phyloP scores from a whole-genome alignment of 1,139 yeast genomes.

The Sugiyamaella novakii region DNA sequence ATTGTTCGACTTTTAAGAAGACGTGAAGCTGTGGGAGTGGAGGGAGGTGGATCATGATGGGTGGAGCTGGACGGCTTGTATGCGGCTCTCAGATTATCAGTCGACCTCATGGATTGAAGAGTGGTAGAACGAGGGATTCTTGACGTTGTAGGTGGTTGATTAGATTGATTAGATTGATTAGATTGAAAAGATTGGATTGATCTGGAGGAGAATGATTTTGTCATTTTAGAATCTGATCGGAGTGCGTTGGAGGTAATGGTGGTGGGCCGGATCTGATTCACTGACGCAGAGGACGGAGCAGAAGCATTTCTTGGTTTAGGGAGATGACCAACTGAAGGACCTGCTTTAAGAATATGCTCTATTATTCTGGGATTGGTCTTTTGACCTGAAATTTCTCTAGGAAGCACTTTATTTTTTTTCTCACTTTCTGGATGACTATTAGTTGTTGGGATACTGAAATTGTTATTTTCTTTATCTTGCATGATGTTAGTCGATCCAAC shows the following conservation, averaged over 20 bases:
- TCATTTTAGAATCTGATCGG: slow-evolving; percentile 1
- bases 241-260: neutral
- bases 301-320: neutral
- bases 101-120: slow-evolving; percentile 19
- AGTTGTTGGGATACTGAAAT: too few relatives aligned
- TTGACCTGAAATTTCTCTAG: slow-evolving; percentile 9
- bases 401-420: slow-evolving; percentile 24
- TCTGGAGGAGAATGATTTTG: slow-evolving; percentile 10
- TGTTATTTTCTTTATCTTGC: slow-evolving; percentile 2
- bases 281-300: neutral
- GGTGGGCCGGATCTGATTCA: too few relatives aligned
- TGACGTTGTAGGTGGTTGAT: slow-evolving; percentile 7
- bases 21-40: slow-evolving; percentile 18
- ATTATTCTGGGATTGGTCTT: slow-evolving; percentile 4
- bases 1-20: slow-evolving; percentile 16
- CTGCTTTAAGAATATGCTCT: slow-evolving; percentile 4
- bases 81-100: slow-evolving; percentile 14
- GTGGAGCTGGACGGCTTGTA: neutral
- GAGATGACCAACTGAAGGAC: neutral
- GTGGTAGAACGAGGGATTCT: slow-evolving; percentile 24
- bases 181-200: slow-evolving; percentile 6
- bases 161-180: too few relatives aligned
- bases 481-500: neutral
- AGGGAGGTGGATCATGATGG: slow-evolving; percentile 6
- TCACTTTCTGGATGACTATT: slow-evolving; percentile 23